Conservation (phyloP, 2,329 filamentous ascomycete genomes). For the Paraconiothyrium sp. region DNA sequence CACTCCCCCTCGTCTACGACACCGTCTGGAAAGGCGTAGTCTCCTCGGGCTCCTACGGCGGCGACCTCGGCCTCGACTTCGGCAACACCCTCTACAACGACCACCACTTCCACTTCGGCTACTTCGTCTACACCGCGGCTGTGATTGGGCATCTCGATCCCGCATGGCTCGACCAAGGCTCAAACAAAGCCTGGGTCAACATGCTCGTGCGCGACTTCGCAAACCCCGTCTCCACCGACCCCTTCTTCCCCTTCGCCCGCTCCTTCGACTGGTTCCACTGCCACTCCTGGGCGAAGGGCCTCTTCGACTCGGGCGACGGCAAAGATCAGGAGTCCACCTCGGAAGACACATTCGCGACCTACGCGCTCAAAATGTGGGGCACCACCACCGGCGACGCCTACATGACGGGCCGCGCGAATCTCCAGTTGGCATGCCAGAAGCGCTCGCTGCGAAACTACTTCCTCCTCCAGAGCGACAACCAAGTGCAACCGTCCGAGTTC, state of each 20-base stretch:
- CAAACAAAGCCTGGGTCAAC: constrained; percentile 84
- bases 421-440: constrained; percentile 82
- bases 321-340: constrained; percentile 92
- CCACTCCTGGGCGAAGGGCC: constrained; percentile 91
- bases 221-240: constrained; percentile 77
- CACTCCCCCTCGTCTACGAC: constrained; percentile 66
- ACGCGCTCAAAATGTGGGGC: constrained; percentile 96
- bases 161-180: constrained; percentile 69
- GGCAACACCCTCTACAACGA: constrained; percentile 87
- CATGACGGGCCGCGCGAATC: constrained; percentile 81
- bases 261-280: constrained; percentile 90
- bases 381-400: constrained; percentile 75
- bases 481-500: constrained; percentile 77
- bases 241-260: constrained; percentile 75
- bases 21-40: constrained; percentile 82
- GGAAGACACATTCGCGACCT: constrained; percentile 89
- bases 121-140: constrained; percentile 89
- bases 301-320: constrained; percentile 77
- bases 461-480: constrained; percentile 77
- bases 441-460: constrained; percentile 84
- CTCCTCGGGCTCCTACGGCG: constrained; percentile 72
- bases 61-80: constrained; percentile 78
- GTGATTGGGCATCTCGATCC: constrained; percentile 85
- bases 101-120: constrained; percentile 77
- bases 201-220: constrained; percentile 83